phyloP scores from a whole-genome alignment of 345 rosid species.

The Acer saccharum region DNA sequence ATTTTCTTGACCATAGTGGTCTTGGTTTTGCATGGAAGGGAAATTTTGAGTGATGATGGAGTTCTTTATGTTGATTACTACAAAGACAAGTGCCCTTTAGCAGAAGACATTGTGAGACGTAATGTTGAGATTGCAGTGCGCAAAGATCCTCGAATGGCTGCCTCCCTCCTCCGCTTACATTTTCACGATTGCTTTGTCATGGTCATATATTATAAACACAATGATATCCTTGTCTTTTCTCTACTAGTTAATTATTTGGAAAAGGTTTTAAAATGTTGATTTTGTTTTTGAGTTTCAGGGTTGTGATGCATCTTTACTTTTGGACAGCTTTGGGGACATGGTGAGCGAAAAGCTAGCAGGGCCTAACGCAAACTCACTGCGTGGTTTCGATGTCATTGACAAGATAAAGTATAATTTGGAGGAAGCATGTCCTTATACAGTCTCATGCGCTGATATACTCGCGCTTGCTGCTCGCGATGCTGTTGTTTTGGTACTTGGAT shows the following conservation, averaged over 20 bases:
- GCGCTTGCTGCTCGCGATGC: slow-evolving; percentile 81
- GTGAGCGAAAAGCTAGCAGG: slow-evolving; percentile 75
- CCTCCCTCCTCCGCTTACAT: slow-evolving; percentile 79
- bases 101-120: slow-evolving; percentile 63
- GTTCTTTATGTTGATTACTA: slow-evolving; percentile 54
- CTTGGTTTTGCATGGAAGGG: slow-evolving; percentile 26
- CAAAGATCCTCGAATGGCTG: slow-evolving; percentile 79
- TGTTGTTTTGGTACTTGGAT: slow-evolving; percentile 38
- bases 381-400: slow-evolving; percentile 76
- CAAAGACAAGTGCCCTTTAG: slow-evolving; percentile 73
- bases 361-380: slow-evolving; percentile 63
- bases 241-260: neutral
- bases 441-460: slow-evolving; percentile 80
- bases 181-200: slow-evolving; percentile 87
- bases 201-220: slow-evolving; percentile 32
- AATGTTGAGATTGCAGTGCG: slow-evolving; percentile 57
- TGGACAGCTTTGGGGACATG: slow-evolving; percentile 60
- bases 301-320: slow-evolving; percentile 70
- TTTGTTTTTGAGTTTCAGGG: slow-evolving; percentile 42
- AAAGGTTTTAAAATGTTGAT: neutral
- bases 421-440: slow-evolving; percentile 73
- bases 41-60: slow-evolving; percentile 26
- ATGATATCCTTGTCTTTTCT: neutral
- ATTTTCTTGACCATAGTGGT: slow-evolving; percentile 22
- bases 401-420: slow-evolving; percentile 66